phyloP scores from a whole-genome alignment of 345 rosid genomes.

The Lumnitzera racemosa region DNA sequence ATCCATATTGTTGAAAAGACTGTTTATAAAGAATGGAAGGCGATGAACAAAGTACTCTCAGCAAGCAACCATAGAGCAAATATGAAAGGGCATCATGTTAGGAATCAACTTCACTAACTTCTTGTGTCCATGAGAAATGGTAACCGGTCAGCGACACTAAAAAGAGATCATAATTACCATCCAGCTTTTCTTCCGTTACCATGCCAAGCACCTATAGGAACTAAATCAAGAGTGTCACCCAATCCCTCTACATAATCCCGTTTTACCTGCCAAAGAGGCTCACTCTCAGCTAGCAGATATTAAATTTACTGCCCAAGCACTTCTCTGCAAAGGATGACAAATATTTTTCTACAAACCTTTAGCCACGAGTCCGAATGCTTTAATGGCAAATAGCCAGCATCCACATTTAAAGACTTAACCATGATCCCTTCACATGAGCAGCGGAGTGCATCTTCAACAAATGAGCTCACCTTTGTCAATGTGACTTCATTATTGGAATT shows the following conservation, averaged over 20 bases:
- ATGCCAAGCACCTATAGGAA: slow-evolving; percentile 94
- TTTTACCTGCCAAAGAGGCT: slow-evolving; percentile 50
- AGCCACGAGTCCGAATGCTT: slow-evolving; percentile 86
- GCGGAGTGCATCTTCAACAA: slow-evolving; percentile 62
- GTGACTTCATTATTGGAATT: slow-evolving; percentile 37
- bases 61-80: too few species aligned
- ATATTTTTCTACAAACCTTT: slow-evolving; percentile 38
- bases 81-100: too few species aligned
- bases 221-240: slow-evolving; percentile 79
- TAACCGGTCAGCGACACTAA: background rate
- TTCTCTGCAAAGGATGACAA: background rate
- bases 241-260: slow-evolving; percentile 82
- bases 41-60: too few species aligned
- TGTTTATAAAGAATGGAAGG: too few species aligned
- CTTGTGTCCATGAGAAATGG: too few species aligned
- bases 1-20: too few species aligned
- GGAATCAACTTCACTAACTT: too few species aligned
- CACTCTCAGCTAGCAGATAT: background rate
- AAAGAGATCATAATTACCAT: slow-evolving; percentile 40
- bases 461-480: slow-evolving; percentile 34
- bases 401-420: slow-evolving; percentile 61
- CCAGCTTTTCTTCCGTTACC: slow-evolving; percentile 94
- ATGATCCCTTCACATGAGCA: slow-evolving; percentile 85
- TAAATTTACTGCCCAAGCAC: too few species aligned
- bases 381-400: slow-evolving; percentile 74